A percentile compares a stretch with the other conserved stretches of the same genome.
These are phyloP conservation scores for Fusarium anguioides DNA, from an alignment of 2,329 filamentous ascomycete species.

Conservation along the genomic window DNA sequence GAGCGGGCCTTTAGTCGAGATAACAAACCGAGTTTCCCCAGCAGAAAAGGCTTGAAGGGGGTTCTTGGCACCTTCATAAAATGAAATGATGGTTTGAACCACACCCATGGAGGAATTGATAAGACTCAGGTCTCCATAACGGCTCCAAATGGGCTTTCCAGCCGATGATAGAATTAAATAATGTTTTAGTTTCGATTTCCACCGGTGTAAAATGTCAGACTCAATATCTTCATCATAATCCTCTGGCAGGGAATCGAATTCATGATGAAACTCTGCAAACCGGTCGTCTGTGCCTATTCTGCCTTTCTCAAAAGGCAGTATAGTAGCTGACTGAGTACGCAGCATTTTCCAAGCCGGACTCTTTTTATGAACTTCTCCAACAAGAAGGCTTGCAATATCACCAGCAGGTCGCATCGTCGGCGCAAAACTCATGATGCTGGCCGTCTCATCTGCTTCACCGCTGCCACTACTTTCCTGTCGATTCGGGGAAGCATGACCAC, in stretches of 20 bases:
- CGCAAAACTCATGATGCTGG: slow-evolving; percentile 74
- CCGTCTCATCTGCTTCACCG: slow-evolving; percentile 69
- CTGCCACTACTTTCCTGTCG: slow-evolving; percentile 46
- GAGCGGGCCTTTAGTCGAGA: slow-evolving; percentile 85
- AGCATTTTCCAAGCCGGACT: slow-evolving; percentile 77
- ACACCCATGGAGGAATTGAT: slow-evolving; percentile 96
- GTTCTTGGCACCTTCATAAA: slow-evolving; percentile 86
- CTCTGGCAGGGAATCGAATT: slow-evolving; percentile 81
- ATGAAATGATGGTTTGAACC: slow-evolving; percentile 97
- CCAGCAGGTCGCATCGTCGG: slow-evolving; percentile 71
- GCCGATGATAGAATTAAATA: slow-evolving; percentile 96
- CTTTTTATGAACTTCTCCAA: slow-evolving; percentile 73
- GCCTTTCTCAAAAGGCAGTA: slow-evolving; percentile 70
- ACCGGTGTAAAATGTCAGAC: slow-evolving; percentile 73
- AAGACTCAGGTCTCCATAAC: slow-evolving; percentile 88
- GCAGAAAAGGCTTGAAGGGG: slow-evolving; percentile 85
- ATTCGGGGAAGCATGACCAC: slow-evolving; percentile 55
- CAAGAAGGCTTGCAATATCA: slow-evolving; percentile 85
- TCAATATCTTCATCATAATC: slow-evolving; percentile 55
- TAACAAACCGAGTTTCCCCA: slow-evolving; percentile 85
- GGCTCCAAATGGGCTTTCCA: slow-evolving; percentile 96
- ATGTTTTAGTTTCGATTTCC: slow-evolving; percentile 95
- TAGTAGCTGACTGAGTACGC: slow-evolving; percentile 68
- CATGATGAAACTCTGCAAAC: slow-evolving; percentile 75
- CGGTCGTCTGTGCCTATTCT: slow-evolving; percentile 60